Conservation (phyloP, 2,329 filamentous ascomycete genomes). For the Beauveria australis region DNA sequence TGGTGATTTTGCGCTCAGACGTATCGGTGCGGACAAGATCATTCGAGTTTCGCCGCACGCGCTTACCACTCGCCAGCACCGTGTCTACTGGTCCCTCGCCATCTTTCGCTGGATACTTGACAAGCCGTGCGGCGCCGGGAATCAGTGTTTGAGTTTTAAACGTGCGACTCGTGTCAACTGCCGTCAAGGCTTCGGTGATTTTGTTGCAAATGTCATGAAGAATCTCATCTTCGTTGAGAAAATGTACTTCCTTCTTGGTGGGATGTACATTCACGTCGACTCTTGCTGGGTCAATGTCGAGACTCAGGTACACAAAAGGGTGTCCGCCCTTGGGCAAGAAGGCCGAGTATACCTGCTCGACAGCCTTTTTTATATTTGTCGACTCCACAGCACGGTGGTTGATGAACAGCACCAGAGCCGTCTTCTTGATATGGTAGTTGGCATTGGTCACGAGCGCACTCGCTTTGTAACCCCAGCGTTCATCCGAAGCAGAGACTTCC, state of each 20-base stretch:
- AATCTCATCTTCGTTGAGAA: conserved; percentile 95
- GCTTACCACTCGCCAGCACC: conserved; percentile 28
- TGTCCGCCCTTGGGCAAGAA: conserved; percentile 92
- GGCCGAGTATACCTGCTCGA: conserved; percentile 81
- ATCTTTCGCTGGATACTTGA: conserved; percentile 21
- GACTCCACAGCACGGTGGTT: conserved; percentile 95
- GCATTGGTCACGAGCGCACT: conserved; percentile 81
- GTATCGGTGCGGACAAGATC: conserved; percentile 87
- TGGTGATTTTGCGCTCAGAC: conserved; percentile 86
- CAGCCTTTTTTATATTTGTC: conserved; percentile 72
- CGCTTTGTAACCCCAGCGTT: conserved; percentile 76
- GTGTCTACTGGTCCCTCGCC: conserved; percentile 23
- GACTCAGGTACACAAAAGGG: conserved; percentile 84
- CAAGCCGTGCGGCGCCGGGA: conserved; percentile 49
- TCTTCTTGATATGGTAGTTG: conserved; percentile 90
- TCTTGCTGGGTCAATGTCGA: conserved; percentile 84
- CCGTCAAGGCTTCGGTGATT: conserved; percentile 68
- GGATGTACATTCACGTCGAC: conserved; percentile 98
- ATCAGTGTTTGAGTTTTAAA: conserved; percentile 92
- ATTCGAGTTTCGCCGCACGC: conserved; percentile 44
- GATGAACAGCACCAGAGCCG: conserved; percentile 83
- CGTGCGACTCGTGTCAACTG: conserved; percentile 86
- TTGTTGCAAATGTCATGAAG: conserved; percentile 76
- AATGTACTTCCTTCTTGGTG: conserved; percentile 94
- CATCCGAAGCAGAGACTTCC: conserved; percentile 61